Evolutionary conservation across 495 filamentous ascomycete genomes (phyloP), one percentile per base, ranked within the genome.

Genomic region (Tuber magnatum): DNA sequence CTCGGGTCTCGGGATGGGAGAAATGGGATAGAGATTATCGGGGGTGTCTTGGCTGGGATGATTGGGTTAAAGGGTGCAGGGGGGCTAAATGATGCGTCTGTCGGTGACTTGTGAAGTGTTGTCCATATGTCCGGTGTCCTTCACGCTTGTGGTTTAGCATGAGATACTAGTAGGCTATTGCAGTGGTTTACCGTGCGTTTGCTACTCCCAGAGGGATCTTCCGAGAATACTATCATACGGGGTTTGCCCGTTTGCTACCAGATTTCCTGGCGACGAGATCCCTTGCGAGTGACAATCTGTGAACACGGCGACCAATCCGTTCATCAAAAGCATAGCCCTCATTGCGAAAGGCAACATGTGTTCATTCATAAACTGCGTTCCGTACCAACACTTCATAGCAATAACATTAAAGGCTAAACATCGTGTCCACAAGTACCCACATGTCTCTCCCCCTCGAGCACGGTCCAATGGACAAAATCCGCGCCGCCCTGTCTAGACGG

Each of bases 401-500:
- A 35, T 65, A 65, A 65, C 14, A 16, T 65, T 35, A 35, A 65
- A 35, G 14, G 14, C 56, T 65, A 80, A 28, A 74, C 43, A 73
- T 80, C 71, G 38, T 76, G 74, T 5, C 72, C 71, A 38, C 75
- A 81, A 56, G 68, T 68, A 16, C 76, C 75, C 32, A 71, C 69
- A 73, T 81, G 79, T 28, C 73, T 69, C 24, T 78, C 73, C 32
- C 46, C 73, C 69, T 80, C 72, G 16, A 48, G 32, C 71, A 75
- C 42, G 38, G 72, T 70, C 80, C 77, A 82, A 16, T 61, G 68
- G 71, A 80, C 74, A 69, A 28, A 61, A 18, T 44, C 73, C 39
- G 35, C 43, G 22, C 14, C 65, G 44, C 71, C 68, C 22, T 56
- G 43, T 18, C 72, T 68, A 10, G 38, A 32, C 1, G 16, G 43